Conservation (phyloP, 1,284 basidiomycete species). For the Anthracocystis panici-leucophaei region DNA sequence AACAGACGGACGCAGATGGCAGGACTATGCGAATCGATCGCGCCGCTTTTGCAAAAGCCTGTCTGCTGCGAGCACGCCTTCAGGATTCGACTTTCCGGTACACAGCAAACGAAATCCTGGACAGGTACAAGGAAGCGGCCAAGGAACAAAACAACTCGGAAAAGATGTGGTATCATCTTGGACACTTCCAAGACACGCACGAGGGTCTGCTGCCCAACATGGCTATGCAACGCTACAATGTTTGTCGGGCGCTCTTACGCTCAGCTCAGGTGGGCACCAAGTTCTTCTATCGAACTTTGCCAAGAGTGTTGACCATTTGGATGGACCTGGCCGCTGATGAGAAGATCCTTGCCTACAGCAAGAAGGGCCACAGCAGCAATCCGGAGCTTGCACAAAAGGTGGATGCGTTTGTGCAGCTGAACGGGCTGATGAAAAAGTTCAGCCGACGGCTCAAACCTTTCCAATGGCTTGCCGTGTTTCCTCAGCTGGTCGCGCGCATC, state of each 20-base stretch:
- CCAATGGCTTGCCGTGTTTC: conserved; percentile 91
- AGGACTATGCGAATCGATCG: conserved; percentile 31
- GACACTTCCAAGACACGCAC: conserved; percentile 58
- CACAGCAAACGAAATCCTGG: conserved; percentile 76
- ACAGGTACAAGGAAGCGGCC: conserved; percentile 68
- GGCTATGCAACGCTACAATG: conserved; percentile 69
- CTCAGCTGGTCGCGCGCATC: conserved; percentile 95
- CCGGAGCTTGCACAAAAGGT: conserved; percentile 37
- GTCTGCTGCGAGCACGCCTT: conserved; percentile 90
- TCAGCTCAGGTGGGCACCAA: conserved; percentile 89
- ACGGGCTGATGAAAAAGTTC: conserved; percentile 74
- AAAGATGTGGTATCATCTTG: conserved; percentile 70
- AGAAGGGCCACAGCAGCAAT: conserved; percentile 46
- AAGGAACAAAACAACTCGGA: conserved; percentile 73
- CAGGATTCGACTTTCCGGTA: conserved; percentile 88
- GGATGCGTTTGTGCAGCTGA: conserved; percentile 60
- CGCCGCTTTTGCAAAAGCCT: conserved; percentile 74
- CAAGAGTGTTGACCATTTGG: conserved; percentile 94
- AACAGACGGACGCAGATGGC: conserved; percentile 30
- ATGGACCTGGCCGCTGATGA: conserved; percentile 84
- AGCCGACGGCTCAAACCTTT: conserved; percentile 80
- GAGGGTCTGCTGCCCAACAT: conserved; percentile 72
- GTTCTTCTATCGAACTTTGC: conserved; percentile 95
- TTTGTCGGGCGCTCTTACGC: conserved; percentile 79
- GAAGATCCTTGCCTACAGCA: conserved; percentile 49